Evolutionary conservation across 768 basidiomycete genomes (phyloP), one percentile per base, ranked within the genome.

Genomic region (Leucosporidium yakuticum): DNA sequence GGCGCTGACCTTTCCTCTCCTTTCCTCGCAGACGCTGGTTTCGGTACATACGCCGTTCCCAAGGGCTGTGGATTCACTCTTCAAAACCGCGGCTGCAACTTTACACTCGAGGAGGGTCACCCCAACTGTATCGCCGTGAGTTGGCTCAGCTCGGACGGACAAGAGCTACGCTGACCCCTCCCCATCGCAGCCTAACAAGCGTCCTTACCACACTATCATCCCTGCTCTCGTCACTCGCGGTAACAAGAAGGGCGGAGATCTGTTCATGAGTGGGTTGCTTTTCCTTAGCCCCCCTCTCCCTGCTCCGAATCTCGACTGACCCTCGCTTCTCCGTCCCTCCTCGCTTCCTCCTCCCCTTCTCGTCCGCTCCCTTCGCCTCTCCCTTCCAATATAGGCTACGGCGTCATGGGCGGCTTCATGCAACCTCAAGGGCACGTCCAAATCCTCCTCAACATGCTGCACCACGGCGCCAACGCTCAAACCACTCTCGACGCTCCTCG

Each of bases 41-140:
- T 96, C 75, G 96, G 96, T n/a, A 65, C 62, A 25, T 73, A 76
- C 85, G 95, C 95, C 39, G 82, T 99, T 49, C 96, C 96, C 0
- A 87, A 89, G 73, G 92, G 88, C 0, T 96, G 93, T 74, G 96
- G 96, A 0, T 99, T 99, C 78, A 96, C 93, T 0, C 83, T 99
- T 20, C 96, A 99, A 79, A 96, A 96, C 78, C 84, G 96, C 64
- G 96, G 96, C 2, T 82, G 86, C 17, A 88, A 89, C 8, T 99
- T 99, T 78, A 82, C 85, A 11, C 81, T 97, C 29, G 82, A 83
- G 62, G 84, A 90, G 65, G 85, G 85, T 1, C 95, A 98, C 77
- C 88, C 91, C 1, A 98, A 99, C 76, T 84, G 83, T 36, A 80
- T 98, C 62, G 81, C 87, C 80, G 91, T 44, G 39, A 44, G 39